Conservation (phyloP, 306 rosid genomes). For the Corylus avellana region DNA sequence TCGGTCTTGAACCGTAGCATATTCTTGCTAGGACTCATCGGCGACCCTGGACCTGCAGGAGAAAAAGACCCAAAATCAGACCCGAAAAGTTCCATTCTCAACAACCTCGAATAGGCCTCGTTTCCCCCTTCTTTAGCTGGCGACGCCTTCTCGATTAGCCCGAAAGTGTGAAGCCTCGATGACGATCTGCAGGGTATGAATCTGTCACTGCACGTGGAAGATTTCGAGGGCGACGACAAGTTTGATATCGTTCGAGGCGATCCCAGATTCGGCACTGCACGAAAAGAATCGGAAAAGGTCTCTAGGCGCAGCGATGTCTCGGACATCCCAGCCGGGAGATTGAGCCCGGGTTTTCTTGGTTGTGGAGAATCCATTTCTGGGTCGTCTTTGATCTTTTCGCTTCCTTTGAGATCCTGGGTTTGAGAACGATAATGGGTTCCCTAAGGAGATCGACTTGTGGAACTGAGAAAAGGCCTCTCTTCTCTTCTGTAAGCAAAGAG, state of each 20-base stretch:
- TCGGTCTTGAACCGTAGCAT: conserved; percentile 91
- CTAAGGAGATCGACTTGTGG: background rate
- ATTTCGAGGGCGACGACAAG: conserved; percentile 49
- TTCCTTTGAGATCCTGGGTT: conserved; percentile 3
- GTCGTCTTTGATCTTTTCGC: background rate
- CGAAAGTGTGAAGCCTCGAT: conserved; percentile 89
- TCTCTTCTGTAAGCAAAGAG: conserved; percentile 5
- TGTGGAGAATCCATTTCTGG: conserved; percentile 71
- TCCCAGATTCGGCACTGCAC: conserved; percentile 41
- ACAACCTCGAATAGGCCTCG: conserved; percentile 72
- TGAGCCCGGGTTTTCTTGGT: conserved; percentile 52
- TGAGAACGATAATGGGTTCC: background rate
- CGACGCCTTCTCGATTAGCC: conserved; percentile 71
- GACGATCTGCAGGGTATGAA: conserved; percentile 97
- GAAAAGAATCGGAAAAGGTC: conserved; percentile 52
- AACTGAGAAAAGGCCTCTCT: conserved; percentile 18
- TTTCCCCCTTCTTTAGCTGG: conserved; percentile 88
- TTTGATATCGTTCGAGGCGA: conserved; percentile 43
- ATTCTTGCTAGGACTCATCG: conserved; percentile 87
- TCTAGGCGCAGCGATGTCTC: conserved; percentile 68
- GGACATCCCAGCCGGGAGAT: conserved; percentile 94
- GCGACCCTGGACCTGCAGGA: conserved; percentile 64
- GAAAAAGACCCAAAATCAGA: conserved; percentile 85
- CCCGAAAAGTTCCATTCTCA: conserved; percentile 87
- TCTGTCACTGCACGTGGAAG: conserved; percentile 79